Evolutionary conservation across 768 basidiomycete species (phyloP), one percentile per base, ranked within the genome.

Genomic region (Chalciporus piperatus): DNA sequence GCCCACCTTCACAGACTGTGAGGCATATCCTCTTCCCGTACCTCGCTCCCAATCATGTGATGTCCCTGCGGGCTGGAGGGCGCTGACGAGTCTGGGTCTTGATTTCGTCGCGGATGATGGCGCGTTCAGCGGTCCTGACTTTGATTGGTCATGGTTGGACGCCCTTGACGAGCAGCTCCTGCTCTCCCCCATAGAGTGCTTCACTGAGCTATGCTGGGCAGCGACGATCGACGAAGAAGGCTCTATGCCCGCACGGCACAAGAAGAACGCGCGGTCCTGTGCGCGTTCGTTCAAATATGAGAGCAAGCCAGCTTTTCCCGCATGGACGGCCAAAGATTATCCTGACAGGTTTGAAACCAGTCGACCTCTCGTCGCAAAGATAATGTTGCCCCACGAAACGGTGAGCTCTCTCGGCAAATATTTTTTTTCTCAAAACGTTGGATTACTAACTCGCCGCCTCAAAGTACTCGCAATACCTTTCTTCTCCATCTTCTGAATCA

Each of bases 141-240:
- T 77, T 59, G 72, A 76, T 56, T 51, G 60, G 1, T 60, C 67
- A 2, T 74, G 73, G 42, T 55, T 76, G 19, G 60, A 69, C 27
- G 56, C 58, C 9, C 60, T 77, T 7, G 76, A 77, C 55, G 68
- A 74, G 44, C 66, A 73, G 37, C 72, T 77, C 4, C 63, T 77
- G 1, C 51, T 62, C 33, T 62, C 67, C n/a, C 76, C 76, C 22
- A 43, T 64, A 33, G 70, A 70, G 16, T 69, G 67, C 13, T 77
- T 76, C 52, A 66, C 64, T 8, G 76, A 75, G 14, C 43, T 69
- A 10, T 77, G 76, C 43, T 77, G 76, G 70, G 59, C 61, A 2
- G 48, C 58, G 19, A 72, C 73, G 23, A 64, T 76, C 20, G 32
- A 56, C 4, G 70, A 70, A 1, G 64, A 70, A 33, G 41, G 48